Percentiles rank a stretch among this genome's conserved stretches.
These are phyloP conservation scores for Acacia pycnantha DNA, from an alignment of 331 rosid species.

Conservation along the genomic window DNA sequence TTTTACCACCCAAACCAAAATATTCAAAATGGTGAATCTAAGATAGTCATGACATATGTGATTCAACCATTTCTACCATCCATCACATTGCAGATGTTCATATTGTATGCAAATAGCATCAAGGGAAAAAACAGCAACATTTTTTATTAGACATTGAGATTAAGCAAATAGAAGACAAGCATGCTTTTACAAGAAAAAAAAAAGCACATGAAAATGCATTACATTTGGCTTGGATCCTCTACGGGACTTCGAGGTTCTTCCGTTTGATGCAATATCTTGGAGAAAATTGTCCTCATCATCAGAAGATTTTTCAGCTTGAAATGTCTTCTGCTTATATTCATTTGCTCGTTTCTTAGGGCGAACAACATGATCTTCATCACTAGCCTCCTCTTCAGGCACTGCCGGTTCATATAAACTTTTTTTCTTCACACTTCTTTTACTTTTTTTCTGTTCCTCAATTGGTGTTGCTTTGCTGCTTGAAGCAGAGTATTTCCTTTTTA, in stretches of 20 bases:
- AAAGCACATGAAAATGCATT: neutral
- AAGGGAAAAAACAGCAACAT: neutral
- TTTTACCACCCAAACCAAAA: conserved; percentile 2
- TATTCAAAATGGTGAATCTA: conserved; percentile 6
- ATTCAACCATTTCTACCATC: conserved; percentile 7
- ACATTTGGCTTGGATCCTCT: conserved; percentile 47
- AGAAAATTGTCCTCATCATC: conserved; percentile 29
- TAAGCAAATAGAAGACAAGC: neutral
- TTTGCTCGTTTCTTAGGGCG: conserved; percentile 38
- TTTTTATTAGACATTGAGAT: neutral
- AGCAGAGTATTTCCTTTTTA: conserved; percentile 30
- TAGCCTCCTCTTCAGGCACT: conserved; percentile 37
- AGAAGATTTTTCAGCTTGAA: conserved; percentile 25
- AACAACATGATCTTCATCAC: conserved; percentile 31
- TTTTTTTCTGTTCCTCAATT: neutral
- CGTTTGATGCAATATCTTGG: conserved; percentile 34
- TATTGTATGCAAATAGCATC: neutral
- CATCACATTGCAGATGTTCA: neutral
- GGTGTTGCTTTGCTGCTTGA: conserved; percentile 33
- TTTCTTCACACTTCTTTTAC: conserved; percentile 23
- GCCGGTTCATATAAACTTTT: conserved; percentile 36
- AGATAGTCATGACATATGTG: neutral
- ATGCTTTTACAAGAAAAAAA: neutral
- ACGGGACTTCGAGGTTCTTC: conserved; percentile 21
- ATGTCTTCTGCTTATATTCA: conserved; percentile 22